A percentile compares a stretch with the other conserved stretches of the same genome.
Evolutionary conservation across 2,329 filamentous ascomycete genomes (phyloP).

Genomic region (Magnaporthiopsis rhizophila): DNA sequence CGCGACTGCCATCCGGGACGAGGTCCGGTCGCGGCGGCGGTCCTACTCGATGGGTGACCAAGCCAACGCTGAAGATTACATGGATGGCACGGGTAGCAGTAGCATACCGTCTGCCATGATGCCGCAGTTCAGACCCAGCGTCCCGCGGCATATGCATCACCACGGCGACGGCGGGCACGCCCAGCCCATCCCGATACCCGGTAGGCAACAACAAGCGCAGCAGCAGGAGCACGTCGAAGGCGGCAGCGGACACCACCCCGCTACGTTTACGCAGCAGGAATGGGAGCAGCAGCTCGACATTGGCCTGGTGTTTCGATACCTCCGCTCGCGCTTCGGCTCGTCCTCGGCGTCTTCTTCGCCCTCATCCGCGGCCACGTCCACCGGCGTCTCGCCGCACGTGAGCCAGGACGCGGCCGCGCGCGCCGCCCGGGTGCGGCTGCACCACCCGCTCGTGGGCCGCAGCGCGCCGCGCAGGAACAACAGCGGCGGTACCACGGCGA

Average conservation of each 20-base stretch:
- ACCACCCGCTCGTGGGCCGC: constrained; percentile 75
- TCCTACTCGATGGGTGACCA: constrained; percentile 14
- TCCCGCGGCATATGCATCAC: constrained; percentile 18
- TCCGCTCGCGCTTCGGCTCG: constrained; percentile 64
- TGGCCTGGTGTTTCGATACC: constrained; percentile 83
- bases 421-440: constrained; percentile 75
- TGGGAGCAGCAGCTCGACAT: constrained; percentile 93
- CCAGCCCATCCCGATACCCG: neutral
- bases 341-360: constrained; percentile 26
- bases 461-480: constrained; percentile 8
- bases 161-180: too few relatives aligned
- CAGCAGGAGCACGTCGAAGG: neutral
- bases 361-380: constrained; percentile 20
- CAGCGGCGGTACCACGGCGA: neutral
- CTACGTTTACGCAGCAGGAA: constrained; percentile 60
- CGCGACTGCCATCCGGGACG: constrained; percentile 20
- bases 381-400: constrained; percentile 36
- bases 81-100: constrained; percentile 11
- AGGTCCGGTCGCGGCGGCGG: constrained; percentile 16
- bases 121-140: constrained; percentile 41
- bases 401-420: constrained; percentile 63
- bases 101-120: constrained; percentile 24
- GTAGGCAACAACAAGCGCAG: neutral
- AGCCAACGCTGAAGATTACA: constrained; percentile 10
- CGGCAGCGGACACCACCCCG: neutral